Evolutionary conservation across 345 rosid genomes (phyloP).

Genomic region (Microthlaspi erraticum): DNA sequence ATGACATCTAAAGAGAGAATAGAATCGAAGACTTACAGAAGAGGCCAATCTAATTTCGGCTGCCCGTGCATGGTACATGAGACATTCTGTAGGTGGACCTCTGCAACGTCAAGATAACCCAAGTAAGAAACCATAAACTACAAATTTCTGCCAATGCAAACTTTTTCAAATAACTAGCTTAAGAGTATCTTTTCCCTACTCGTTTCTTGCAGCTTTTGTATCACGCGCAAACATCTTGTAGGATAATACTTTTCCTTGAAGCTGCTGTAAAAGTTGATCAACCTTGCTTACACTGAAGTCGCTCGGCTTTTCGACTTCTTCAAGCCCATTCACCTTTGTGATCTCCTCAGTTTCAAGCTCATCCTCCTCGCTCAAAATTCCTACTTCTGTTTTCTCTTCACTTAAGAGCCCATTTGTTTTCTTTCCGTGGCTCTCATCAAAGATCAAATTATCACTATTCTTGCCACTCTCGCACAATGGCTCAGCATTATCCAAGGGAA

Average conservation of each 20-base stretch:
- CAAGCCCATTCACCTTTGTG: slow-evolving; percentile 45
- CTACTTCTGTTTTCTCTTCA: slow-evolving; percentile 38
- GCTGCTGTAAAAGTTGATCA: slow-evolving; percentile 70
- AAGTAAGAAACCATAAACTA: slow-evolving; percentile 17
- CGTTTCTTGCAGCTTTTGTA: slow-evolving; percentile 89
- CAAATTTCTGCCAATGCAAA: slow-evolving; percentile 14
- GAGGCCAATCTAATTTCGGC: slow-evolving; percentile 61
- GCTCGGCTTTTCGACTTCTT: slow-evolving; percentile 55
- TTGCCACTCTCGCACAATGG: slow-evolving; percentile 44
- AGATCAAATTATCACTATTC: slow-evolving; percentile 37
- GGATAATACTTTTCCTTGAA: slow-evolving; percentile 82
- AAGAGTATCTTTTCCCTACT: slow-evolving; percentile 37
- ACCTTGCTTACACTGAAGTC: slow-evolving; percentile 67
- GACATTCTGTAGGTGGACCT: slow-evolving; percentile 97
- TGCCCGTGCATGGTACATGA: slow-evolving; percentile 89
- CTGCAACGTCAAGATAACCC: slow-evolving; percentile 52
- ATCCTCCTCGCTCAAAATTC: slow-evolving; percentile 25
- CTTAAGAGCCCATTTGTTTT: slow-evolving; percentile 42
- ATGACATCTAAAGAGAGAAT: not conserved
- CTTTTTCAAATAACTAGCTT: not conserved
- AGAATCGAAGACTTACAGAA: slow-evolving; percentile 49
- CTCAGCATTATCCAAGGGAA: slow-evolving; percentile 65
- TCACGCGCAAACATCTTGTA: slow-evolving; percentile 95
- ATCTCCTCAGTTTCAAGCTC: slow-evolving; percentile 42
- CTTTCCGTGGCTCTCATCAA: slow-evolving; percentile 33